These are phyloP conservation scores for Leccinum sublutescens DNA, from an alignment of 768 basidiomycete genomes.

Conservation along the genomic window DNA sequence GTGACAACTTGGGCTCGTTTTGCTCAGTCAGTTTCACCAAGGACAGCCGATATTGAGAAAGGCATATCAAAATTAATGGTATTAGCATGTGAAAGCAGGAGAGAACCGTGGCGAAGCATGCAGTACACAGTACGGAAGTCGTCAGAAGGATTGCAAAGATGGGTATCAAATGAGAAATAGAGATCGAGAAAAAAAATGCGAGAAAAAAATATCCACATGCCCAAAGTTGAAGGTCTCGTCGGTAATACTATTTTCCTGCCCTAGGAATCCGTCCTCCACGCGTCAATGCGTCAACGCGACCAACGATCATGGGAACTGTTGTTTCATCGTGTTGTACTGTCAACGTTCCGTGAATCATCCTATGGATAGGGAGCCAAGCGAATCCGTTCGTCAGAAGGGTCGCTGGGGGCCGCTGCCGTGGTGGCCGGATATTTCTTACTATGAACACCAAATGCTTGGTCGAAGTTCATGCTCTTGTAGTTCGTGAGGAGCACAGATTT, in stretches of 20 bases:
- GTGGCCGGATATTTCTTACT: slow-evolving; percentile 19
- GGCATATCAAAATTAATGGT: background rate
- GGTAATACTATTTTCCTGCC: background rate
- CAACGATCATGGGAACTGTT: background rate
- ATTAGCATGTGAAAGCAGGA: background rate
- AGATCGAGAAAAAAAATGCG: background rate
- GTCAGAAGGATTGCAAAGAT: background rate
- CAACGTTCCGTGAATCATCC: slow-evolving; percentile 3
- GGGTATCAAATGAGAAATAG: background rate
- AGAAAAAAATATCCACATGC: background rate
- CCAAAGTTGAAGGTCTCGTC: background rate
- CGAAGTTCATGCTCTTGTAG: slow-evolving; percentile 35
- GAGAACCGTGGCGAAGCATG: background rate
- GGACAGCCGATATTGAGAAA: background rate
- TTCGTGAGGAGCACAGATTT: slow-evolving; percentile 20
- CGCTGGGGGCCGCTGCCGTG: slow-evolving; percentile 1
- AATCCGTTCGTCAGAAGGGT: slow-evolving; percentile 37
- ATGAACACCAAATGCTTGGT: slow-evolving; percentile 40
- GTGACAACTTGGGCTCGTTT: background rate
- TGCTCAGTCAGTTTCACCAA: background rate
- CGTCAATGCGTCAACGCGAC: background rate
- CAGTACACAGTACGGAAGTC: background rate
- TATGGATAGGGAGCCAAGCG: slow-evolving; percentile 39
- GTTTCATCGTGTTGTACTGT: slow-evolving; percentile 4
- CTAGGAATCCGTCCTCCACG: background rate